Evolutionary conservation across 2,329 filamentous ascomycete genomes (phyloP), one percentile per base, ranked within the genome.

Genomic region (Helminthosporium solani): DNA sequence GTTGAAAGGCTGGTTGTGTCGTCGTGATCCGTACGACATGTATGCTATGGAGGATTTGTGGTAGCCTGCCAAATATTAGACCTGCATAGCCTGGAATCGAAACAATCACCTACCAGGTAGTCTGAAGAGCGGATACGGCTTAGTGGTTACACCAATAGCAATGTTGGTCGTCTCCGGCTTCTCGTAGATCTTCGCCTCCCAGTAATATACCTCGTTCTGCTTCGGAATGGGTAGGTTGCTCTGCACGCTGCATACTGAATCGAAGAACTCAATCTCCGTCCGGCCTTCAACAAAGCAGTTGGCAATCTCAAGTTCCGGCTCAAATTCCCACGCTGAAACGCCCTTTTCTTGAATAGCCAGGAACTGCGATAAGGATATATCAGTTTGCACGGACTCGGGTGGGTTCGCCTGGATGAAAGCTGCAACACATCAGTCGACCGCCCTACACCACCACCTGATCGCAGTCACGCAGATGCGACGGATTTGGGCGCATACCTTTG

Each of bases 271-370:
- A 54, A 99, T 96, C 71, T 99, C 94, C 9, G 94, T 99, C 56
- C 94, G 84, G 33, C 77, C 92, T 73, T 99, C 92, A 54, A 99
- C 94, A 67, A 99, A 99, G 72, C 94, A 99, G 72, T 97, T 97
- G 57, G 94, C 94, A 58, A 97, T 96, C 72, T 99, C 94, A 28
- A 97, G 76, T 71, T 99, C 94, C n/a, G 94, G 94, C 70, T 97
- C 94, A 64, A 99, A 99, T 70, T 99, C 94, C 94, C 94, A 99
- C 6, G 94, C 94, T 4, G 94, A 96, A n/a, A 99, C 92, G 40
- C 94, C 94, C 72, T 99, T 99, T 75, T 99, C 94, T 75, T 99
- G 94, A 57, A 99, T 99, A 33, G 94, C 94, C 48, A 99, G 81
- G 69, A 96, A 97, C 70, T 99, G 94, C 28, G 94, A 97, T 54